Evolutionary conservation across 2,329 filamentous ascomycete species (phyloP), one percentile per base, ranked within the genome.

Genomic region (Ilyonectria mors-panacis): DNA sequence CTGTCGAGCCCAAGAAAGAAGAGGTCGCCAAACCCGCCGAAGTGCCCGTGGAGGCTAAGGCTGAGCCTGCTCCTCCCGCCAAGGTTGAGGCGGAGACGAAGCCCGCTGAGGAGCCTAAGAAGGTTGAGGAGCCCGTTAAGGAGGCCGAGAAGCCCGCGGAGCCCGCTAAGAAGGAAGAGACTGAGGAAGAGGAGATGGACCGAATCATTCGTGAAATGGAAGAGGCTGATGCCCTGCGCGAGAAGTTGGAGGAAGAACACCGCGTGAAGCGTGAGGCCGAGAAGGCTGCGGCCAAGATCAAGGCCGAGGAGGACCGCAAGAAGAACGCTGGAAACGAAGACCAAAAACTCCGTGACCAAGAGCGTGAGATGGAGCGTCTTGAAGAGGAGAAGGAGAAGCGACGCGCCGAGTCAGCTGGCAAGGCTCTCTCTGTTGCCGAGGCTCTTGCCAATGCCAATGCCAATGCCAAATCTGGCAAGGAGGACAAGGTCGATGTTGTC

Each of bases 371-470:
- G 86, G 91, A 92, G 75, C 89, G 89, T 67, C 82, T 92, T 1
- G 93, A 94, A 77, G 92, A 94, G 80, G 92, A 91, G 79, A 88
- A 87, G 73, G 90, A 91, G 78, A 85, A 84, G 62, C 87, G 86
- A 76, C 87, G 87, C 55, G 82, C 79, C 9, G 88, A 89, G 69
- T 82, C 85, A 26, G 85, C 85, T 65, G 84, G 81, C 48, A 85
- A 86, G 72, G 75, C 80, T 17, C 70, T 82, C 51, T 85, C 85
- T 1, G 83, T 89, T 23, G 83, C 85, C 3, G 91, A 93, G 19
- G 79, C 83, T 23, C 79, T 88, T 19, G 78, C 85, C 15, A 80
- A 81, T 23, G 21, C 21, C 21, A 80, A 81, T 23, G 21, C 21
- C 21, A 23, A 23, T 69, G 74, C 78, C 72, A 67, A 79, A 73